Percentiles rank a stretch among this genome's conserved stretches.
These are phyloP conservation scores for Calocera viscosa DNA, from an alignment of 768 basidiomycete genomes.

Conservation along the genomic window DNA sequence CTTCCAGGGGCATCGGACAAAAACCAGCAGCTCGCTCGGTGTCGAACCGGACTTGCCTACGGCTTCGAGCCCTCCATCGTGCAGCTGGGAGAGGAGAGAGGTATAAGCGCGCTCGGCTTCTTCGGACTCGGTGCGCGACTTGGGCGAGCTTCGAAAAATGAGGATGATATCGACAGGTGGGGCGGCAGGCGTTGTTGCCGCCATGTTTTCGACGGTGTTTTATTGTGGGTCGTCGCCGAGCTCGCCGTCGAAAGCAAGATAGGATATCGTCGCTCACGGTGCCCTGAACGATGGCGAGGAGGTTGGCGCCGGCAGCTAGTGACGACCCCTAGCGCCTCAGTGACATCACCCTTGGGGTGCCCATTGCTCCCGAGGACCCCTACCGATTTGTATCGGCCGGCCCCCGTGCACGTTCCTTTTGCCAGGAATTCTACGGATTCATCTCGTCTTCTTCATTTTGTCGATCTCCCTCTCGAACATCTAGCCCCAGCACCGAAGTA, in stretches of 20 bases:
- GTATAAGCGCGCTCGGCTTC: slow-evolving; percentile 4
- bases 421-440: too few relatives aligned
- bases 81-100: neutral
- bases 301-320: neutral
- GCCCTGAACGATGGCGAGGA: neutral
- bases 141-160: neutral
- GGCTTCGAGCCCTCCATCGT: neutral
- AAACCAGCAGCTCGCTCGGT: neutral
- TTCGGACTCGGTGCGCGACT: neutral
- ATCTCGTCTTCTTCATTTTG: too few relatives aligned
- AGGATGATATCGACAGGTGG: neutral
- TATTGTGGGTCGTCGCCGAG: neutral
- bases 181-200: neutral
- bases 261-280: neutral
- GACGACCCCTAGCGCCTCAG: neutral
- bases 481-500: too few relatives aligned
- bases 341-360: neutral
- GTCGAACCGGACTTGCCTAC: neutral
- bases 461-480: too few relatives aligned
- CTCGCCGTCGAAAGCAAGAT: neutral
- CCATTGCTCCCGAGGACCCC: slow-evolving; percentile 7
- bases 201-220: neutral
- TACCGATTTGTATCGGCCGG: neutral
- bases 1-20: neutral
- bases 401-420: too few relatives aligned